These are phyloP conservation scores for Rhizomucor miehei DNA, from an alignment of 371 early-diverging fungal genomes.

Conservation along the genomic window DNA sequence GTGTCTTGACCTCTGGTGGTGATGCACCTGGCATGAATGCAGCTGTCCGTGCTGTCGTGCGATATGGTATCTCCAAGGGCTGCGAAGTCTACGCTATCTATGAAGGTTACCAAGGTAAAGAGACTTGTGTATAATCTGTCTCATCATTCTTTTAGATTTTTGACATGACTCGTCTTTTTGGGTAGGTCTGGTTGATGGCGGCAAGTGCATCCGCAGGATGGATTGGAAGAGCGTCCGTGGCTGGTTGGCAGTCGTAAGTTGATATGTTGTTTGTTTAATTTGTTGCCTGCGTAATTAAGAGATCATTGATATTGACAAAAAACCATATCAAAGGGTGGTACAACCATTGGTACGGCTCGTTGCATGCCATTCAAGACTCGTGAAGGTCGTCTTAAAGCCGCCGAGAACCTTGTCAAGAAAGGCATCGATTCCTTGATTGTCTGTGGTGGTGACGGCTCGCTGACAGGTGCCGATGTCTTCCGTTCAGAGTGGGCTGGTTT, in stretches of 20 bases:
- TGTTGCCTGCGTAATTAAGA: too few species aligned
- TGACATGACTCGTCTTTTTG: neutral
- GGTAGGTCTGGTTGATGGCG: constrained; percentile 91
- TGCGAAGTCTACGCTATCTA: constrained; percentile 90
- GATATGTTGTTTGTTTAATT: neutral
- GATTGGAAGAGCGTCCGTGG: constrained; percentile 91
- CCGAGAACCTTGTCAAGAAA: constrained; percentile 79
- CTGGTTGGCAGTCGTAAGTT: constrained; percentile 65
- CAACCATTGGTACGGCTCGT: constrained; percentile 93
- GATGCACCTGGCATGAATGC: constrained; percentile 99
- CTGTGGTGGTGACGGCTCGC: constrained; percentile 95
- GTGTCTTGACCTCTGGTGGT: constrained; percentile 97
- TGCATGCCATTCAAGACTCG: constrained; percentile 83
- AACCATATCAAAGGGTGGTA: constrained; percentile 97
- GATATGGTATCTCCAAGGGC: constrained; percentile 82
- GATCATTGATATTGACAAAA: too few species aligned
- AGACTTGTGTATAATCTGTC: too few species aligned
- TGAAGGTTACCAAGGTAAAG: constrained; percentile 94
- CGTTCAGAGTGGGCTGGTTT: constrained; percentile 91
- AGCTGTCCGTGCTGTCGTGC: constrained; percentile 92
- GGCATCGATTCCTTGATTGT: constrained; percentile 97
- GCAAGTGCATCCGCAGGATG: constrained; percentile 80
- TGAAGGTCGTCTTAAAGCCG: constrained; percentile 86
- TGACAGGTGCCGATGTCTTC: constrained; percentile 94
- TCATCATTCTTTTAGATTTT: neutral